These are phyloP conservation scores for Lithohypha guttulata DNA, from an alignment of 2,329 filamentous ascomycete genomes.

Conservation along the genomic window DNA sequence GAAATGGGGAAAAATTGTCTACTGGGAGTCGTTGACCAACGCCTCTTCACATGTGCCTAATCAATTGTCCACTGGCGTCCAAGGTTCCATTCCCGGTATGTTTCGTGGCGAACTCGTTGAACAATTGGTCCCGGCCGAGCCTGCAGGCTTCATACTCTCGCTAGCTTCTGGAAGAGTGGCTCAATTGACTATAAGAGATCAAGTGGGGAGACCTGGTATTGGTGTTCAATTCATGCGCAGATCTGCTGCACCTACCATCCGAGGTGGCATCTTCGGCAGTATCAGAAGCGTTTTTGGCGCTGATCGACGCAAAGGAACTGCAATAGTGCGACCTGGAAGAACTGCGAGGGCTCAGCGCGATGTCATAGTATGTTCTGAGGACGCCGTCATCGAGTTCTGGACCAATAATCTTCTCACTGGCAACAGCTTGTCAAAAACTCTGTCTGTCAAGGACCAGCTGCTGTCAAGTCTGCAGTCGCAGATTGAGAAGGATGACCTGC, in stretches of 20 bases:
- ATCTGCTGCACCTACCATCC: constrained; percentile 42
- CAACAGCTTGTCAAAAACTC: constrained; percentile 60
- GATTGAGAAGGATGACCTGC: constrained; percentile 35
- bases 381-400: constrained; percentile 74
- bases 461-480: constrained; percentile 49
- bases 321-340: constrained; percentile 61
- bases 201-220: constrained; percentile 74
- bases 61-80: constrained; percentile 69
- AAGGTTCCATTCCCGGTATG: constrained; percentile 62
- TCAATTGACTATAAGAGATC: constrained; percentile 75
- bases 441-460: constrained; percentile 58
- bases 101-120: constrained; percentile 67
- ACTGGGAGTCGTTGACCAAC: constrained; percentile 91
- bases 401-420: constrained; percentile 80
- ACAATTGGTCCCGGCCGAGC: constrained; percentile 73
- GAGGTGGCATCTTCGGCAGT: constrained; percentile 66
- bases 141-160: constrained; percentile 71
- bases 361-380: constrained; percentile 65
- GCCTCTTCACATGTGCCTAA: constrained; percentile 75
- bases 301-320: constrained; percentile 63
- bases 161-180: constrained; percentile 79
- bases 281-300: constrained; percentile 65
- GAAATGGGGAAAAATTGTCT: constrained; percentile 71
- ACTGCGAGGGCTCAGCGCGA: constrained; percentile 73
- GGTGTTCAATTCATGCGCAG: constrained; percentile 65